Evolutionary conservation across 305 asterid species (phyloP), one percentile per base, ranked within the genome.

Genomic region (Solanum aculeatissimum): DNA sequence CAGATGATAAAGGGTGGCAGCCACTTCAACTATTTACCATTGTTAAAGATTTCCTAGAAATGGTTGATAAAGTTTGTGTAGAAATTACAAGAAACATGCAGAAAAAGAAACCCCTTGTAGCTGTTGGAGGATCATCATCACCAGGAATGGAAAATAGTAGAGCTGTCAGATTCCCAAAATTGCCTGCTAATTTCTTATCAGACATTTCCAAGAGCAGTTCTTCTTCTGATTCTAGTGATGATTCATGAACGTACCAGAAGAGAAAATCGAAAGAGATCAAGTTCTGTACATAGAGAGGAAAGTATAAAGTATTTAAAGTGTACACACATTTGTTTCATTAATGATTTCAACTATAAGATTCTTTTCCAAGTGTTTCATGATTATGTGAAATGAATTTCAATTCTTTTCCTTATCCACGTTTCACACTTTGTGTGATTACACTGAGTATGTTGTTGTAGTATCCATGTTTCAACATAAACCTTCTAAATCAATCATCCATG

Each of bases 41-140:
- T 7, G 94, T 95, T 14, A 90, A 86, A 49, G 99, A 95, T 89
- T 97, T 97, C 83, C 88, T 94, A 18, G 90, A 87, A 68, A 93
- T 97, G 99, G 99, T 95, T 60, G 99, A 97, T 90, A 89, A 90
- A 84, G 99, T 91, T 29, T 97, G 99, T 83, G 83, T 95, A 69
- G 99, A 93, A 7, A 94, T 95, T 60, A 90, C 98, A 12, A 91
- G 92, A 87, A 90, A 93, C 83, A 80, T 89, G 86, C 98, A 95
- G 92, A 95, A 85, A 86, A 91, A 90, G 65, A 94, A 86, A 86
- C 88, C 92, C 7, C 81, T 71, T 25, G 47, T 92, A n/a, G 81
- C 90, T n/a, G 68, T 70, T 13, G 88, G 85, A 27, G 92, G 81
- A 55, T 86, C 97, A 21, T 82, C 94, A 4, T 86, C 94, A 21